phyloP scores from a whole-genome alignment of 1,284 basidiomycete species.

The Ustilago lituana region DNA sequence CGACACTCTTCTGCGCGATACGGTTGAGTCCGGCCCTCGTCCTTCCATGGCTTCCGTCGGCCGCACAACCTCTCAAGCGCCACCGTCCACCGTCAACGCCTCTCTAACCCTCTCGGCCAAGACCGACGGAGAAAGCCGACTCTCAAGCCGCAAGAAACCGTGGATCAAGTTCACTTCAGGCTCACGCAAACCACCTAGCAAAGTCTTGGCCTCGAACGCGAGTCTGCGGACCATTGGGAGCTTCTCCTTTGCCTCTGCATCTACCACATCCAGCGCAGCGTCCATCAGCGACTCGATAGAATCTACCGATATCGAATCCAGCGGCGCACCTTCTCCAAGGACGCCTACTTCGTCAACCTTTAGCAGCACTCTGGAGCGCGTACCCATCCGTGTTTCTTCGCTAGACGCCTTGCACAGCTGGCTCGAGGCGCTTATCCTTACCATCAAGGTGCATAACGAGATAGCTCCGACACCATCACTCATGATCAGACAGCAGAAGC shows the following conservation, averaged over 20 bases:
- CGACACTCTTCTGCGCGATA: neutral
- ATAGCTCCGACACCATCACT: neutral
- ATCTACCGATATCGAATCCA: conserved; percentile 11
- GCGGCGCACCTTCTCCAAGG: conserved; percentile 15
- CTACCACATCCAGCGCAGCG: conserved; percentile 1
- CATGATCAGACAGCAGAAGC: neutral
- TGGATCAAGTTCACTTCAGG: conserved; percentile 26
- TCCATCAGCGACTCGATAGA: conserved; percentile 8
- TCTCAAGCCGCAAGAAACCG: neutral
- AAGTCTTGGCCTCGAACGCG: conserved; percentile 12
- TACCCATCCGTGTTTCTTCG: conserved; percentile 10
- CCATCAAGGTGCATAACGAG: conserved; percentile 24
- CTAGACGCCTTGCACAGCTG: conserved; percentile 3
- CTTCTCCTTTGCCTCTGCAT: neutral
- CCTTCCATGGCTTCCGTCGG: conserved; percentile 1
- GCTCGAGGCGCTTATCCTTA: conserved; percentile 21
- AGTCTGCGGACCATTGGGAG: neutral
- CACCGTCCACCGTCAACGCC: neutral
- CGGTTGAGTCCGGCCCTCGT: conserved; percentile 5
- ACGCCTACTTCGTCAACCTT: conserved; percentile 14
- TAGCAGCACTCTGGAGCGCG: neutral
- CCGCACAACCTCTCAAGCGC: conserved; percentile 12
- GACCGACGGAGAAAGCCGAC: neutral
- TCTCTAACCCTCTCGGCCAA: neutral
- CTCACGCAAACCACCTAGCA: conserved; percentile 21